Conservation (phyloP, 2,329 filamentous ascomycete genomes). For the Rugonectria rugulosa region DNA sequence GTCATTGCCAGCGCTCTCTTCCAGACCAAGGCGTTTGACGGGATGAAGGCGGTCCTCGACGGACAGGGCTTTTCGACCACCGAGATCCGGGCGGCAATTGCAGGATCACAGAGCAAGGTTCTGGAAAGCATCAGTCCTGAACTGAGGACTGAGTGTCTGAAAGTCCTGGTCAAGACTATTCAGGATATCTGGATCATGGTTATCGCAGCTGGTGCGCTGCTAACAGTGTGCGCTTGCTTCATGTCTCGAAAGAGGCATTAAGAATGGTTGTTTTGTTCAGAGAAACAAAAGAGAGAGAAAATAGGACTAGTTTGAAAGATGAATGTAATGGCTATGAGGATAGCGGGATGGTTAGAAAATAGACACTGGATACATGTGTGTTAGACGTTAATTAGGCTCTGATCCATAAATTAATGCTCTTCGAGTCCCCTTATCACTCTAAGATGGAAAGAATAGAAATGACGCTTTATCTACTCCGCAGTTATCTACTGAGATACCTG, state of each 20-base stretch:
- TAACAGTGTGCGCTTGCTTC: constrained; percentile 21
- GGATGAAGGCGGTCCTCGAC: constrained; percentile 16
- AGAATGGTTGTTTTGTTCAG: background rate
- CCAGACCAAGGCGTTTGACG: constrained; percentile 22
- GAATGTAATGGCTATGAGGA: no score
- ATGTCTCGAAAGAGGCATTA: constrained; percentile 20
- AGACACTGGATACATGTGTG: no score
- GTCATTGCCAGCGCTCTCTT: constrained; percentile 23
- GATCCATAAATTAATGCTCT: no score
- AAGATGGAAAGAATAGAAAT: no score
- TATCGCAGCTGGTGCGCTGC: constrained; percentile 19
- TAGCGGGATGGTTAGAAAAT: no score
- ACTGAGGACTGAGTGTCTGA: constrained; percentile 11
- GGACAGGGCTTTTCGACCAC: constrained; percentile 19
- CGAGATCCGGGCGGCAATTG: constrained; percentile 23
- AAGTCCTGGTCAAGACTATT: constrained; percentile 23
- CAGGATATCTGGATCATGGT: constrained; percentile 28
- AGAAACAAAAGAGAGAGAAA: no score
- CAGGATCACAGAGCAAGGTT: constrained; percentile 22
- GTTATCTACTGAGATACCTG: no score
- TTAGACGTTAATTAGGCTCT: no score
- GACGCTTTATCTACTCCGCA: no score
- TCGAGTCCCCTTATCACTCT: no score
- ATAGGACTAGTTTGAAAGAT: no score
- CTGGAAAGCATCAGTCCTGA: constrained; percentile 14